Percentiles rank a stretch among this genome's conserved stretches.
phyloP scores from a whole-genome alignment of 2,329 filamentous ascomycete species.

The Arthrobotrys megalospora region DNA sequence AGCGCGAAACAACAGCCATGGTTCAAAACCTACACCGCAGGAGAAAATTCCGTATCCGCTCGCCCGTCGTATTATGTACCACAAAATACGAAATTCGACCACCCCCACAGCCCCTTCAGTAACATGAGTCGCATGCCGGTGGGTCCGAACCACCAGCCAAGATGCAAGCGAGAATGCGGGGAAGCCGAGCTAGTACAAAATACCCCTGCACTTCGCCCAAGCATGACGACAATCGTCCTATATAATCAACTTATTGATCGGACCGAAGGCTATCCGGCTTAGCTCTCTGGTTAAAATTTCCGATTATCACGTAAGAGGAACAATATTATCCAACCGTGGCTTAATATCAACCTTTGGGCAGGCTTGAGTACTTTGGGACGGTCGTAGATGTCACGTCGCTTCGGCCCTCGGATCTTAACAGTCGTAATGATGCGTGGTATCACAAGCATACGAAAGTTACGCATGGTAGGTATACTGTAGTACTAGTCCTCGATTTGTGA shows the following conservation, averaged over 20 bases:
- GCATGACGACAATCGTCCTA: background rate
- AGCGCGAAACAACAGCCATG: slow-evolving; percentile 3
- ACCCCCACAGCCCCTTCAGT: background rate
- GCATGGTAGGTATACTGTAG: too few relatives aligned
- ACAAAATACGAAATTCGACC: slow-evolving; percentile 1
- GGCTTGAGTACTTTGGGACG: too few relatives aligned
- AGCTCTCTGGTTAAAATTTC: background rate
- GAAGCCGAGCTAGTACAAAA: slow-evolving; percentile 20
- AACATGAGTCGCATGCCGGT: background rate
- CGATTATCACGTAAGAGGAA: background rate
- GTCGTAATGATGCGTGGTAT: background rate
- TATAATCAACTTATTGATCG: background rate
- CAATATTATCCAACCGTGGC: slow-evolving; percentile 6
- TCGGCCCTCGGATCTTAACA: slow-evolving; percentile 7
- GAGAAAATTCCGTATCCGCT: slow-evolving; percentile 11
- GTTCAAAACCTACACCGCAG: background rate
- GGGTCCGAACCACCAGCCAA: slow-evolving; percentile 1
- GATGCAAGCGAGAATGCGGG: slow-evolving; percentile 39
- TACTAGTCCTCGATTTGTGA: too few relatives aligned
- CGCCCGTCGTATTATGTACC: slow-evolving; percentile 13
- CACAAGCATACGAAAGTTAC: background rate
- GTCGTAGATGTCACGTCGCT: background rate
- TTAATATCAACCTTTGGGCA: slow-evolving; percentile 16
- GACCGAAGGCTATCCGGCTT: background rate
- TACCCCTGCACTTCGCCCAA: background rate